Evolutionary conservation across 208 protist species (phyloP).

Genomic region (Trypanosomatidae sp.): DNA sequence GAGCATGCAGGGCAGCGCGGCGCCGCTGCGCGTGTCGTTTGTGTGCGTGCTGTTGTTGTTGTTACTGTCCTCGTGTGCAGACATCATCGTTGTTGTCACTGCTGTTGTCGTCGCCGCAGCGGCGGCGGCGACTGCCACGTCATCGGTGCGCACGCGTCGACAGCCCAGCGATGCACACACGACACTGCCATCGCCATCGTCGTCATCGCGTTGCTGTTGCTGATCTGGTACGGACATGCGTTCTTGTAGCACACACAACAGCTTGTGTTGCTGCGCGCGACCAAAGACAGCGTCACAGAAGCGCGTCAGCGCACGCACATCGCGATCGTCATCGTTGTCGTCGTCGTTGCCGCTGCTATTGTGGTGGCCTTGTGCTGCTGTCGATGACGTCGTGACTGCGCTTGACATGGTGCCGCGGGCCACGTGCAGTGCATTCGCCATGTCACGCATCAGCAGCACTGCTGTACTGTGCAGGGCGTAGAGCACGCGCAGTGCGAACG

Average conservation of each 20-base stretch:
- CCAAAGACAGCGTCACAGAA: no score
- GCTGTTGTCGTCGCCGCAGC: background rate
- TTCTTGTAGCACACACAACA: no score
- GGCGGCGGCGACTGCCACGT: background rate
- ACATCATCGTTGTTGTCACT: background rate
- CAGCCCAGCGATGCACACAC: no score
- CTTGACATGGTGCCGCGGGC: background rate
- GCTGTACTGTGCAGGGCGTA: constrained; percentile 10
- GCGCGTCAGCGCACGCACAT: constrained; percentile 4
- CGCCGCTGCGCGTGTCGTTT: background rate
- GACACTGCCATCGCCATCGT: background rate
- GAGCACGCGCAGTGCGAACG: constrained; percentile 6
- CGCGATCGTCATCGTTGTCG: no score
- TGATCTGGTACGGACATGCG: no score
- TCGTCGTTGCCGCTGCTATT: no score
- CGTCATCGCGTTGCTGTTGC: no score
- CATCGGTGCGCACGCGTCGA: background rate
- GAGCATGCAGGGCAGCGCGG: constrained; percentile 7
- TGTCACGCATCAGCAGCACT: constrained; percentile 8
- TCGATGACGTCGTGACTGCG: no score
- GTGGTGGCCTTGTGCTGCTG: no score
- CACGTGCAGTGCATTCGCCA: constrained; percentile 5
- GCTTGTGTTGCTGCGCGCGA: no score
- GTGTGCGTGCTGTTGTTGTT: no score
- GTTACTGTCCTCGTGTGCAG: no score